phyloP scores from a whole-genome alignment of 257 asterid species.

The Solanum habrochaites region DNA sequence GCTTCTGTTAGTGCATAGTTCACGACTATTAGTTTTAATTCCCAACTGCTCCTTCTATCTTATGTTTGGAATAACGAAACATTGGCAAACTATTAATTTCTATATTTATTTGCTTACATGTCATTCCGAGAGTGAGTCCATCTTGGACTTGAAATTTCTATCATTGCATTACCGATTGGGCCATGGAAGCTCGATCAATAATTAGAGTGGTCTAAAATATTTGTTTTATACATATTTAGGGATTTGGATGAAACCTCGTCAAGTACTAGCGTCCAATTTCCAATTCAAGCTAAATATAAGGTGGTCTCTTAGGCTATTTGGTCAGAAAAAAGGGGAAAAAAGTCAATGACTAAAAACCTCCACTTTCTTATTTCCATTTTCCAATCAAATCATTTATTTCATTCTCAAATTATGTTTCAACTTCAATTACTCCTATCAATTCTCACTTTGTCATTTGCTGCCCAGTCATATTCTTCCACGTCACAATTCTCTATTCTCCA shows the following conservation, averaged over 20 bases:
- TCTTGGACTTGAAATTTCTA: background rate
- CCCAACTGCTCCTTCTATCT: background rate
- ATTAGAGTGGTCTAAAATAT: background rate
- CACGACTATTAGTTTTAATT: background rate
- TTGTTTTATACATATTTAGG: background rate
- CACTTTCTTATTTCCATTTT: background rate
- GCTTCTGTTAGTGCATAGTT: background rate
- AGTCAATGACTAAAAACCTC: background rate
- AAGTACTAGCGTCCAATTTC: too few relatives aligned
- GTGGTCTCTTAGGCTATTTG: too few relatives aligned
- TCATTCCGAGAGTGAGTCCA: background rate
- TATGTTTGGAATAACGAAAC: background rate
- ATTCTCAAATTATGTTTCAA: background rate
- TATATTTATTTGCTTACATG: background rate
- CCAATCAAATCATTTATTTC: background rate
- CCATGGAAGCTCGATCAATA: background rate
- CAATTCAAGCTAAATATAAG: too few relatives aligned
- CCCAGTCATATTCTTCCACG: constrained; percentile 42
- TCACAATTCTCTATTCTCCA: constrained; percentile 33
- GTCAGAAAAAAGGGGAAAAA: background rate
- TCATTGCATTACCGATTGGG: background rate
- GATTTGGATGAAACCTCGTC: background rate
- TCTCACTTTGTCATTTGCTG: constrained; percentile 1
- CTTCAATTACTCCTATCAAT: constrained; percentile 9
- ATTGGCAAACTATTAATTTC: background rate